Evolutionary conservation across 352 stramenopile genomes (phyloP), one percentile per base, ranked within the genome.

Genomic region (Phytopythium aichiense): DNA sequence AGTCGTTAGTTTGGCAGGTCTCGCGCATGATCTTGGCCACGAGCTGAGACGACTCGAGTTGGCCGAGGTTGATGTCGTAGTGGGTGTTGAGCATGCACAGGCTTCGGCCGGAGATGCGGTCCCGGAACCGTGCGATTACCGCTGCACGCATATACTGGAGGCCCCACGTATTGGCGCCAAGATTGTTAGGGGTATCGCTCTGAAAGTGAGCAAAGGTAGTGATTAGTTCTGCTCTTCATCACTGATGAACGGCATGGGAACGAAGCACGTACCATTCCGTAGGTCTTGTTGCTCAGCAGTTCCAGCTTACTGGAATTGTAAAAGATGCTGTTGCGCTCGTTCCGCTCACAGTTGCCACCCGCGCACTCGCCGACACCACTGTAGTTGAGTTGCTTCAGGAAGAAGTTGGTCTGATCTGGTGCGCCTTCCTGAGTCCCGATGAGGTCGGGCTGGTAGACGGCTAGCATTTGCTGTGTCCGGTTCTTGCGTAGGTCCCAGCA

Each of bases 61-160:
- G 82, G 49, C 82, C 78, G 18, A 67, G 67, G 11, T 42, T 67
- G 30, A 89, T 87, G 60, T 92, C 82, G 54, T 76, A 92, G 65
- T 90, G 82, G 20, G 82, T 92, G 68, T 92, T 92, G 55, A 92
- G 70, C 66, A 92, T 85, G 64, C 82, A 92, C 25, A 89, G 63
- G 0, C 64, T 71, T 51, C 66, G 52, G 4, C 51, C 33, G 5
- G 53, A 71, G 7, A 30, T 38, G n/a, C 68, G 74, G 42, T 81
- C 65, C 12, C 59, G 67, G 46, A 92, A 89, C 42, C 82, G 80
- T 15, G 69, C 80, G 11, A 89, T 62, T 37, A 88, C 77, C 12
- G 70, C 78, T 1, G 77, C 68, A 25, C 82, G 78, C 13, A 88
- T 49, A 45, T 90, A 92, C 66, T 88, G 63, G 37, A 90, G 66